Evolutionary conservation across 139 green algal species (phyloP).

Genomic region (Eudorina sp.): DNA sequence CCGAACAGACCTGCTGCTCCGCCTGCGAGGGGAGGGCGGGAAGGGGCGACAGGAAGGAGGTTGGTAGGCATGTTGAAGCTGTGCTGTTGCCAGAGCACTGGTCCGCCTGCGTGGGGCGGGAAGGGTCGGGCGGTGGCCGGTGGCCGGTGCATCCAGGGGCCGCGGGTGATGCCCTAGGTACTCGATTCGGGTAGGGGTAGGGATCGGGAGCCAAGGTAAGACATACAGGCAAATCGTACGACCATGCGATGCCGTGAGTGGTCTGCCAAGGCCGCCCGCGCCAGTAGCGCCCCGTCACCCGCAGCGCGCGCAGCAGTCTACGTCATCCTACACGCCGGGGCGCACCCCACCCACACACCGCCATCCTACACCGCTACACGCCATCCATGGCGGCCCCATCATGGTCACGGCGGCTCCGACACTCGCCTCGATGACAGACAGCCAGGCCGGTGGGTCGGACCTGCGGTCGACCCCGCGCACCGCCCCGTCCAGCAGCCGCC

Average conservation of each 20-base stretch:
- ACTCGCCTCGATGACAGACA: neutral
- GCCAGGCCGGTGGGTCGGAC: slow-evolving; percentile 7
- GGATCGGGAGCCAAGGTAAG: no score
- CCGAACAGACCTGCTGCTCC: neutral
- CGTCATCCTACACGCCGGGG: neutral
- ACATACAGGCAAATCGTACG: no score
- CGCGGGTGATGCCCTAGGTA: neutral
- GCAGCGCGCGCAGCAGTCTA: neutral
- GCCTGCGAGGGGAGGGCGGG: neutral
- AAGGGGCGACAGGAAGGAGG: neutral
- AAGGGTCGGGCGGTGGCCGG: neutral
- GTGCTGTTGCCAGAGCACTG: no score
- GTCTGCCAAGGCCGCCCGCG: neutral
- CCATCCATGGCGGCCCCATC: no score
- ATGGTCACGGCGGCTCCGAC: no score
- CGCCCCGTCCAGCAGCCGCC: neutral
- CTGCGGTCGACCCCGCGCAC: neutral
- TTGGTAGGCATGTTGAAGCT: neutral
- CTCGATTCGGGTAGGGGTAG: no score
- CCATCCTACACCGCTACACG: neutral
- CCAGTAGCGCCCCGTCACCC: neutral
- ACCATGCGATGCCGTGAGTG: neutral
- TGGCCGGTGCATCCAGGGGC: neutral
- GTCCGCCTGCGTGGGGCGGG: neutral
- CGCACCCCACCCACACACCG: no score